Evolutionary conservation across 2,329 filamentous ascomycete genomes (phyloP), one percentile per base, ranked within the genome.

Genomic region (Hypoxylon sp.): DNA sequence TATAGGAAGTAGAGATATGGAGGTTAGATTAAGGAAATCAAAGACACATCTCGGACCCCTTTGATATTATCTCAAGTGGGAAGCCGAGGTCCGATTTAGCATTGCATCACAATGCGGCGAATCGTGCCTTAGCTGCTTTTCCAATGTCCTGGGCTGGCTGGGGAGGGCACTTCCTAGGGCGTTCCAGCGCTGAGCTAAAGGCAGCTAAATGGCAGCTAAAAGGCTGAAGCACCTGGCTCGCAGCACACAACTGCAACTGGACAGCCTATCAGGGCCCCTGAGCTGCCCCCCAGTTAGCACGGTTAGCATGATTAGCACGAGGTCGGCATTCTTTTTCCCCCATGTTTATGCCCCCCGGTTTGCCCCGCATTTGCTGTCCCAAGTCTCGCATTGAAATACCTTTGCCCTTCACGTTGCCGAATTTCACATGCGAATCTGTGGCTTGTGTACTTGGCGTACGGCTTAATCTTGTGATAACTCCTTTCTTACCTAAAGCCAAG

Each of bases 31-130:
- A 33, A 7, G 11, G 15, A 33, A 20, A 58, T 41, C n/a, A n/a
- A n/a, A n/a, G n/a, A n/a, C n/a, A n/a, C n/a, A n/a, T n/a, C n/a
- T n/a, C n/a, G n/a, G n/a, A n/a, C n/a, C n/a, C n/a, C 58, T 60
- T 63, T 60, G 52, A 21, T 50, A 4, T 2, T n/a, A 41, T 49
- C 35, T 29, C 38, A 55, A 11, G 45, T 53, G 48, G 27, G 49
- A 58, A 68, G 65, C 68, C 68, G 68, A 70, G 68, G 68, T 70
- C 64, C 68, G 67, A 68, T n/a, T n/a, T n/a, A n/a, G n/a, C n/a
- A n/a, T 69, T 70, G 65, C 65, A 69, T 69, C 66, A 70, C 66
- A 67, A 55, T 57, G 47, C 52, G 50, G 55, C 47, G 51, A 51
- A 35, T n/a, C n/a, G 18, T 54, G 13, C 45, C 38, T 26, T 24